Evolutionary conservation across 768 basidiomycete species (phyloP).

Genomic region (Gyrodon lividus): DNA sequence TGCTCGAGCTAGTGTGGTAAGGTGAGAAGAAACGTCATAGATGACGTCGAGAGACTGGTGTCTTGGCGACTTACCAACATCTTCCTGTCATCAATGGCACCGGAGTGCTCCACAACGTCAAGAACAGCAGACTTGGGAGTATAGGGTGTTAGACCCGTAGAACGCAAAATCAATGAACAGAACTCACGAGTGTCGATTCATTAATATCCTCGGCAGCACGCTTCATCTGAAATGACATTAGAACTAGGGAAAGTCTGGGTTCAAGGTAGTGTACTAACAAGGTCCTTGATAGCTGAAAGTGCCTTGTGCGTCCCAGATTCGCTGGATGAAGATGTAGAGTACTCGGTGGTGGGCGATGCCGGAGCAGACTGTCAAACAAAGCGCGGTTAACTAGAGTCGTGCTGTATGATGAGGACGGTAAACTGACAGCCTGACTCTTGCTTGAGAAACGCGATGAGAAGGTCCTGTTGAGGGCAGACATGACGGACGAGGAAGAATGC

Average conservation of each 20-base stretch:
- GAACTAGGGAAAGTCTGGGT: not conserved
- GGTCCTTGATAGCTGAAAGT: slow-evolving; percentile 27
- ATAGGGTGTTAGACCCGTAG: not conserved
- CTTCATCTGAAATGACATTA: slow-evolving; percentile 20
- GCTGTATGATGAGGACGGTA: not conserved
- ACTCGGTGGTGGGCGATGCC: slow-evolving; percentile 14
- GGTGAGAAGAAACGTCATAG: not conserved
- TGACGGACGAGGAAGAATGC: slow-evolving; percentile 8
- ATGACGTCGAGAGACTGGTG: not conserved
- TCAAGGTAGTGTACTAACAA: slow-evolving; percentile 15
- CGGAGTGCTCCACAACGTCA: slow-evolving; percentile 59
- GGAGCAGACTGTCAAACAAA: slow-evolving; percentile 4
- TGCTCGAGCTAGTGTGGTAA: slow-evolving; percentile 60
- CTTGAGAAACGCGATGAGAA: slow-evolving; percentile 30
- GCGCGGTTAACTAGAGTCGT: not conserved
- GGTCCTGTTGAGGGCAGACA: slow-evolving; percentile 30
- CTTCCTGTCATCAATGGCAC: slow-evolving; percentile 74
- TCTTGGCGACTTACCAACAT: slow-evolving; percentile 52
- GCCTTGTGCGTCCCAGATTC: slow-evolving; percentile 25
- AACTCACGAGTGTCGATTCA: slow-evolving; percentile 27
- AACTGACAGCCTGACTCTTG: slow-evolving; percentile 27
- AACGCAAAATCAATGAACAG: not conserved
- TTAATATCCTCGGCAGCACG: slow-evolving; percentile 32
- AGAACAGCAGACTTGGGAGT: slow-evolving; percentile 50
- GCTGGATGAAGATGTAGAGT: not conserved